Conservation (phyloP, 176 grass and related monocot species). For the Aegilops bicornis region DNA sequence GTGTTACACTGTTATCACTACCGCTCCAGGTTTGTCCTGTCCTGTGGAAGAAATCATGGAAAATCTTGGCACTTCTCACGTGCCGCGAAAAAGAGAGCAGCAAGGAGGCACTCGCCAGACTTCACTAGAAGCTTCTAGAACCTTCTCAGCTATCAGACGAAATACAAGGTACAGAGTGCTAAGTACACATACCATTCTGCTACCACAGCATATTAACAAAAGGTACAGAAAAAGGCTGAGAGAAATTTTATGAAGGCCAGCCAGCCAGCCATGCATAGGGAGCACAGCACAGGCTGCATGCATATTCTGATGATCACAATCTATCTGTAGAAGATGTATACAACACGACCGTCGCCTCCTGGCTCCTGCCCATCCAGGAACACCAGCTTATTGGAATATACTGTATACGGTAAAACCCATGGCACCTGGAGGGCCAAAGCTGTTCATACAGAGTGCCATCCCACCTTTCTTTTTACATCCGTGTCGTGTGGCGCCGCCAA, state of each 20-base stretch:
- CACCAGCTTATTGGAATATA: slow-evolving; percentile 50
- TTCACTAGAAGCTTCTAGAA: neutral
- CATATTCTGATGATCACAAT: slow-evolving; percentile 29
- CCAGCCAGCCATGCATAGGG: slow-evolving; percentile 30
- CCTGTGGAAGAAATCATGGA: neutral
- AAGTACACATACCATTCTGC: slow-evolving; percentile 2
- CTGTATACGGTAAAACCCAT: slow-evolving; percentile 20
- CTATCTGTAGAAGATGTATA: slow-evolving; percentile 45
- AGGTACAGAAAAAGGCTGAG: neutral
- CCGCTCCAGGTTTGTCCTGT: slow-evolving; percentile 18
- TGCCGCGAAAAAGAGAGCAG: slow-evolving; percentile 19
- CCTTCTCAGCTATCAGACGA: neutral
- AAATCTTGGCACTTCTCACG: neutral
- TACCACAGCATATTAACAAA: neutral
- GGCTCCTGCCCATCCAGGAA: slow-evolving; percentile 25
- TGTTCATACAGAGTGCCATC: slow-evolving; percentile 9
- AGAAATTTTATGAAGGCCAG: slow-evolving; percentile 26
- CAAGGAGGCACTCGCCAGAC: neutral
- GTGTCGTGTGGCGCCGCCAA: slow-evolving; percentile 2
- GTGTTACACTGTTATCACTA: neutral
- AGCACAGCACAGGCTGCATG: slow-evolving; percentile 34
- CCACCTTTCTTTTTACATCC: slow-evolving; percentile 27
- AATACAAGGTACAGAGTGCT: neutral
- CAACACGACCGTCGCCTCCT: slow-evolving; percentile 21
- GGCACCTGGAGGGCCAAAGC: slow-evolving; percentile 22